Conservation (phyloP, 495 filamentous ascomycete species). For the Letharia columbiana region DNA sequence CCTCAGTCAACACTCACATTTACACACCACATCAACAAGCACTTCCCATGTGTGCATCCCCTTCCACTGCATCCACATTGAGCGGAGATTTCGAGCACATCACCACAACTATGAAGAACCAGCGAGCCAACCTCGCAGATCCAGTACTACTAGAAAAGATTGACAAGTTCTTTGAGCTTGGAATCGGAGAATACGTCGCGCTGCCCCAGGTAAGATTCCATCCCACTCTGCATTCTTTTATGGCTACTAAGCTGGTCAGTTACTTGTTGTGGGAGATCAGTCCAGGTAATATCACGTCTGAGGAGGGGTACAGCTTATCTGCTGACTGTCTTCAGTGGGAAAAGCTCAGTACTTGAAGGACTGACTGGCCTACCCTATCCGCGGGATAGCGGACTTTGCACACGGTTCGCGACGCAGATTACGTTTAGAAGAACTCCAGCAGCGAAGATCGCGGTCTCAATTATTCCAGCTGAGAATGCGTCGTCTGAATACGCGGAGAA, state of each 20-base stretch:
- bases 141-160: slow-evolving; percentile 35
- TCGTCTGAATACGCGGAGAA: slow-evolving; percentile 20
- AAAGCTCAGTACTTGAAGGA: slow-evolving; percentile 40
- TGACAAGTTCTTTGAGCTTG: slow-evolving; percentile 38
- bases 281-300: slow-evolving; percentile 17
- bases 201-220: slow-evolving; percentile 27
- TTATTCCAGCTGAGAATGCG: slow-evolving; percentile 28
- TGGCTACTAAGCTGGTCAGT: slow-evolving; percentile 15
- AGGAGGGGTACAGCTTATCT: not conserved
- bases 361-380: slow-evolving; percentile 39
- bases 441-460: slow-evolving; percentile 22
- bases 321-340: slow-evolving; percentile 30
- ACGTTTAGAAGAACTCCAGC: slow-evolving; percentile 35
- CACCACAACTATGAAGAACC: not conserved
- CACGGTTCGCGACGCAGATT: slow-evolving; percentile 42
- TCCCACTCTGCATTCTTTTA: too few relatives aligned
- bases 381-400: slow-evolving; percentile 36
- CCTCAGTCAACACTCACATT: not conserved
- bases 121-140: slow-evolving; percentile 26
- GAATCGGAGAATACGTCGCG: slow-evolving; percentile 34
- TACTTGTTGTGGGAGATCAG: slow-evolving; percentile 40
- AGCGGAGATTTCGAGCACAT: not conserved
- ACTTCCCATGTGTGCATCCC: not conserved
- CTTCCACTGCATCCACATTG: not conserved
- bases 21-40: not conserved